Evolutionary conservation across 176 grass and related monocot genomes (phyloP), one percentile per base, ranked within the genome.

Genomic region (Coix lacrymajobi): DNA sequence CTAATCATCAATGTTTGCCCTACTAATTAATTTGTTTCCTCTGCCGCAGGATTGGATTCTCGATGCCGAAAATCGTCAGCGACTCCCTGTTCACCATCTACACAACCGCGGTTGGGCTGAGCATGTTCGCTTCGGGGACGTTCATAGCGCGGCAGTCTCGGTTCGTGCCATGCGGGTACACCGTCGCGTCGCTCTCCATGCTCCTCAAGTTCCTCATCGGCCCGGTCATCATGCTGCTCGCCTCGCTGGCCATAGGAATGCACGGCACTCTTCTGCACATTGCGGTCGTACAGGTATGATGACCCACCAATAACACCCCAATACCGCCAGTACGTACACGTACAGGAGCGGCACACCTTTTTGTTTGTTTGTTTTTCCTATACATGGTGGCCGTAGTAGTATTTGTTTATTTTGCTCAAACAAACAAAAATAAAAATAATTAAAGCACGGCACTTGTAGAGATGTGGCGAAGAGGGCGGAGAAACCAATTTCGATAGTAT

Each of bases 71-170:
- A 45, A 95, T 98, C 11, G 58, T 95, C 10, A 64, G 86, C 57
- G 71, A 93, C 70, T 95, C 90, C 0, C 84, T 95, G 46, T 85
- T 75, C 45, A 89, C 83, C n/a, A 81, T 98, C 20, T 80, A 89
- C 66, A 87, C 61, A 1, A 91, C 95, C 0, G 90, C 95, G 2
- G 75, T 98, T 41, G 95, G 95, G 12, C 84, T 98, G 25, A 92
- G 92, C 90, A 98, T 95, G 95, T 98, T 98, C 81, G 78, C 85
- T 30, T 88, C 92, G 94, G 96, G 96, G 8, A 95, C 88, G 17
- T 98, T 98, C 75, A 95, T 98, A 61, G 92, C 92, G 36, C 78
- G 87, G 64, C 92, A 91, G 66, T 71, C 77, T 0, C 82, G 82
- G 46, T 85, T 95, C 48, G 94, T 98, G 1, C 86, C 96, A 4